A percentile compares a stretch with the other conserved stretches of the same genome.
These are phyloP conservation scores for Kodamaea anthophila DNA, from an alignment of 1,139 yeast genomes.

Conservation along the genomic window DNA sequence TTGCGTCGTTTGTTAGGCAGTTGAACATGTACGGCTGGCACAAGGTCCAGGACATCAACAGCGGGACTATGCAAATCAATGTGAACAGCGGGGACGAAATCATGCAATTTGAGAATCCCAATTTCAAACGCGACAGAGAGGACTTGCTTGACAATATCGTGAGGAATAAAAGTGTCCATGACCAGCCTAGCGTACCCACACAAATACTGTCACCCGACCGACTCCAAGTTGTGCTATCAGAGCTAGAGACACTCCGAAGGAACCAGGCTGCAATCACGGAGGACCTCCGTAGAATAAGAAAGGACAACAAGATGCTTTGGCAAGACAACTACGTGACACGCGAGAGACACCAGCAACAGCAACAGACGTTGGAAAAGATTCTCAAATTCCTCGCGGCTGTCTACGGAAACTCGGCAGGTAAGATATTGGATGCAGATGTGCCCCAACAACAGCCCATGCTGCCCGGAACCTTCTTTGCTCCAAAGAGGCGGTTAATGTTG, in stretches of 20 bases:
- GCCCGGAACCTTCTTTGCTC: slow-evolving; percentile 9
- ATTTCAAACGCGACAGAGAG: slow-evolving; percentile 63
- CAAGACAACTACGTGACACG: slow-evolving; percentile 77
- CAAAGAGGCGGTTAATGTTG: slow-evolving; percentile 39
- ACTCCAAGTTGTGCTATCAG: slow-evolving; percentile 54
- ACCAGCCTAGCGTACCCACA: slow-evolving; percentile 14
- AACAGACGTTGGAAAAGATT: slow-evolving; percentile 83
- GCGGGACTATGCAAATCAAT: slow-evolving; percentile 51
- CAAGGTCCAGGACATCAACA: slow-evolving; percentile 75
- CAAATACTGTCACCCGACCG: slow-evolving; percentile 12
- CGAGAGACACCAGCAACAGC: slow-evolving; percentile 79
- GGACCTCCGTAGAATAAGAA: slow-evolving; percentile 73
- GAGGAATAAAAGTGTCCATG: slow-evolving; percentile 25
- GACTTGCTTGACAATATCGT: slow-evolving; percentile 69
- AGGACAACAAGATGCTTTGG: slow-evolving; percentile 89
- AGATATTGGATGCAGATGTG: slow-evolving; percentile 30
- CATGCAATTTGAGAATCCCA: slow-evolving; percentile 81
- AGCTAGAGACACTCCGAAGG: slow-evolving; percentile 67
- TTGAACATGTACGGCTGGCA: slow-evolving; percentile 98
- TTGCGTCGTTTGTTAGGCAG: slow-evolving; percentile 79
- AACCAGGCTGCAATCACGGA: slow-evolving; percentile 79
- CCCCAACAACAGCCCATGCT: slow-evolving; percentile 6
- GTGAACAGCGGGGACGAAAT: slow-evolving; percentile 52
- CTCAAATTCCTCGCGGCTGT: slow-evolving; percentile 79
- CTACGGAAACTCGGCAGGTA: slow-evolving; percentile 61